Conservation (phyloP, 306 rosid species). For the Urtica urens region DNA sequence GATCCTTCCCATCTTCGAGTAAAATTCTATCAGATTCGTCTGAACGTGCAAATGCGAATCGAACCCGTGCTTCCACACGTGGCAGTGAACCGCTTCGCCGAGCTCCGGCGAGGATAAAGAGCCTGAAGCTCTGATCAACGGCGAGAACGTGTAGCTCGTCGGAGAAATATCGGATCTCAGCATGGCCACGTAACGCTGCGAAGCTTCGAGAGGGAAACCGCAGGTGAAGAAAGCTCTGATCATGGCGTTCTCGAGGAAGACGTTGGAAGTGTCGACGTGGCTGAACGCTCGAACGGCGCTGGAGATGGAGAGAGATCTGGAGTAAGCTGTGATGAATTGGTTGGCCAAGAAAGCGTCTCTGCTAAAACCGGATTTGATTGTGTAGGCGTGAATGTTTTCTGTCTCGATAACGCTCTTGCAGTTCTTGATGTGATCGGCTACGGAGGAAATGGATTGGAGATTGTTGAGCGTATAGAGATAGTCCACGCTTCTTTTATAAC, state of each 20-base stretch:
- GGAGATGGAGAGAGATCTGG: constrained; percentile 10
- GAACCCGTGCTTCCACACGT: constrained; percentile 57
- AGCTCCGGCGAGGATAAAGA: constrained; percentile 17
- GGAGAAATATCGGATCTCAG: constrained; percentile 30
- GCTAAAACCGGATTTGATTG: constrained; percentile 43
- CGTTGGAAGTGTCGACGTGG: constrained; percentile 39
- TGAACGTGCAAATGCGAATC: constrained; percentile 53
- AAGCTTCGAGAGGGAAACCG: constrained; percentile 29
- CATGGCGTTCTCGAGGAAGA: constrained; percentile 54
- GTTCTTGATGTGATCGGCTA: constrained; percentile 26
- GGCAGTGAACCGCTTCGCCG: constrained; percentile 47
- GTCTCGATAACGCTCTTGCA: constrained; percentile 26
- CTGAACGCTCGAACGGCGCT: constrained; percentile 37
- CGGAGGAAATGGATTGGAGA: too few relatives aligned
- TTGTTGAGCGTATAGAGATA: too few relatives aligned
- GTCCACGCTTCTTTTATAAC: too few relatives aligned
- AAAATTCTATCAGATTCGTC: constrained; percentile 56
- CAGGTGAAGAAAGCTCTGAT: constrained; percentile 44
- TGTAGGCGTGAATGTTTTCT: constrained; percentile 39
- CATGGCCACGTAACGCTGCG: constrained; percentile 35
- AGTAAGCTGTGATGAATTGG: constrained; percentile 24
- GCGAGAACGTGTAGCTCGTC: constrained; percentile 57
- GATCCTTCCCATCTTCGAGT: constrained; percentile 28
- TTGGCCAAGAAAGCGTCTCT: constrained; percentile 28
- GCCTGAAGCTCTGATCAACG: constrained; percentile 51